A percentile compares a stretch with the other conserved stretches of the same genome.
Conservation (phyloP, 164 flowering plant species). For the grape (Vitis vinifera) region DNA sequence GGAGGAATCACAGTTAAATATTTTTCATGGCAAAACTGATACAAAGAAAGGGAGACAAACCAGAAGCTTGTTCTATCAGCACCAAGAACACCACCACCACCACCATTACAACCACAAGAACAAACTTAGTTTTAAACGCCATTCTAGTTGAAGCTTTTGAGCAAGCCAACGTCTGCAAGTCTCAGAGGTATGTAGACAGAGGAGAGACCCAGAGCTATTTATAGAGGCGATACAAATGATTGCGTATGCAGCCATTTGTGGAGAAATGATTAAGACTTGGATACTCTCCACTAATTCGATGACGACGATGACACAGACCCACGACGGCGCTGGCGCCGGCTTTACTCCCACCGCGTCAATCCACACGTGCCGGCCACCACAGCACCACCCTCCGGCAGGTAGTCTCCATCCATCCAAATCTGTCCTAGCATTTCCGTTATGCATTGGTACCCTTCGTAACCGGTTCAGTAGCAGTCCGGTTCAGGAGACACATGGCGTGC, state of each 20-base stretch:
- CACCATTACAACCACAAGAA: background rate
- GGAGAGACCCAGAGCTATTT: background rate
- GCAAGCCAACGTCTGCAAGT: background rate
- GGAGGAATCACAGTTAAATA: too few relatives aligned
- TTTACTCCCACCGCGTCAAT: background rate
- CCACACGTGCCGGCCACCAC: too few relatives aligned
- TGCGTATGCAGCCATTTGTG: constrained; percentile 36
- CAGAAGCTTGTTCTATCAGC: constrained; percentile 12
- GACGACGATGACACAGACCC: too few relatives aligned
- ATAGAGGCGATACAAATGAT: constrained; percentile 13
- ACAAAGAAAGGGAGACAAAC: constrained; percentile 8
- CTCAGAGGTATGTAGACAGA: background rate
- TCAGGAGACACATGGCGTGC: too few relatives aligned
- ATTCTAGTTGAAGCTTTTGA: background rate
- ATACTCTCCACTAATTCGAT: too few relatives aligned
- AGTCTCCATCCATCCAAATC: too few relatives aligned
- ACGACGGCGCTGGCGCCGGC: constrained; percentile 9
- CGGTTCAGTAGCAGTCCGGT: too few relatives aligned
- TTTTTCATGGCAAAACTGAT: too few relatives aligned
- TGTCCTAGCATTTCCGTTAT: too few relatives aligned
- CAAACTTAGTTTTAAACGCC: constrained; percentile 3
- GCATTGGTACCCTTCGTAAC: too few relatives aligned
- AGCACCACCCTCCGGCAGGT: too few relatives aligned
- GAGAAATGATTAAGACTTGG: constrained; percentile 13
- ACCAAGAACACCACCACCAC: constrained; percentile 15